Evolutionary conservation across 1,284 basidiomycete species (phyloP).

Genomic region (Pseudozyma pruni): DNA sequence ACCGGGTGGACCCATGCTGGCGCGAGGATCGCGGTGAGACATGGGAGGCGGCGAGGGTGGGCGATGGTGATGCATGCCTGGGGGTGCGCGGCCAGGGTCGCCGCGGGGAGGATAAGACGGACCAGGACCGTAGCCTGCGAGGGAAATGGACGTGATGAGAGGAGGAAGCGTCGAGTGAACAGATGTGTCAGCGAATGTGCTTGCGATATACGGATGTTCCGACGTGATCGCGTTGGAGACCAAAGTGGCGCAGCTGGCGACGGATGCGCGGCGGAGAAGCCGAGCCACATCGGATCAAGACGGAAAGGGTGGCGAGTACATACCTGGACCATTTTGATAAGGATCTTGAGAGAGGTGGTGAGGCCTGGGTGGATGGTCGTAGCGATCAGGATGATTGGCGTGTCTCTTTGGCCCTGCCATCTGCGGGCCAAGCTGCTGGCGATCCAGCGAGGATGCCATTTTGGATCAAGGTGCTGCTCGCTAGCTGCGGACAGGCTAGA

Average conservation of each 20-base stretch:
- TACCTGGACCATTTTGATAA: conserved; percentile 46
- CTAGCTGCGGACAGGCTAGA: conserved; percentile 3
- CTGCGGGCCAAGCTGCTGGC: conserved; percentile 43
- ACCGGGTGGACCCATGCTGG: conserved; percentile 34
- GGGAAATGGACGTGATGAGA: too few species aligned
- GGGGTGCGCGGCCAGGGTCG: conserved; percentile 33
- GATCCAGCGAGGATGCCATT: conserved; percentile 50
- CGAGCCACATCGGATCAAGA: too few species aligned
- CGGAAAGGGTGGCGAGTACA: too few species aligned
- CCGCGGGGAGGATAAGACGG: conserved; percentile 36
- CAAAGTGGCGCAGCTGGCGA: neutral
- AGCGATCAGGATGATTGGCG: conserved; percentile 38
- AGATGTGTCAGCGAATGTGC: neutral
- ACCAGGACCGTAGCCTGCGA: conserved; percentile 34
- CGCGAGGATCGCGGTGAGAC: conserved; percentile 40
- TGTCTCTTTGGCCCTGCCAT: conserved; percentile 38
- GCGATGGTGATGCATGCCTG: conserved; percentile 42
- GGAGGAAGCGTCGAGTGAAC: too few species aligned
- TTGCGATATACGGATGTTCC: neutral
- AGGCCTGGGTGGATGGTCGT: conserved; percentile 49
- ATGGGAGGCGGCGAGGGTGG: conserved; percentile 42
- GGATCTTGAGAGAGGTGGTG: conserved; percentile 44
- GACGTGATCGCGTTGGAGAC: too few species aligned
- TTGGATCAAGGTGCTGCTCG: conserved; percentile 1
- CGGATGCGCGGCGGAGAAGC: too few species aligned